Percentiles rank a stretch among this genome's conserved stretches.
Conservation (phyloP, 352 stramenopile genomes). For the Globisporangium lucens region DNA sequence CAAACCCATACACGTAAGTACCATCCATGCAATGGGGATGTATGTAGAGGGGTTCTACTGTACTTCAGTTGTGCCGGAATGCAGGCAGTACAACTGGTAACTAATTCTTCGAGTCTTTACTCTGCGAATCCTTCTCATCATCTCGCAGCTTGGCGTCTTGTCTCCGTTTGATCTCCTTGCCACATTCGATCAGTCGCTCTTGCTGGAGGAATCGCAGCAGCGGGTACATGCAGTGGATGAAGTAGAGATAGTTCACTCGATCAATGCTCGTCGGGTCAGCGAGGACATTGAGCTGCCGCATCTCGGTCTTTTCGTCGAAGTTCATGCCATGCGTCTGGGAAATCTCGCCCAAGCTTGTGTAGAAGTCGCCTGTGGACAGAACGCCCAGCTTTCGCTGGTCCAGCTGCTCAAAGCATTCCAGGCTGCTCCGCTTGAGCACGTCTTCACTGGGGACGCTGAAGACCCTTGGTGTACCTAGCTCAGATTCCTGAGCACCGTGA, state of each 20-base stretch:
- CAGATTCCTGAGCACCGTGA: slow-evolving; percentile 17
- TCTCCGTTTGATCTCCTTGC: slow-evolving; percentile 7
- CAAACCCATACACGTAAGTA: too few relatives aligned
- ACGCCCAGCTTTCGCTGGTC: slow-evolving; percentile 34
- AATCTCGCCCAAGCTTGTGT: slow-evolving; percentile 26
- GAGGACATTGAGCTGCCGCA: slow-evolving; percentile 32
- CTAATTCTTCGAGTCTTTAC: slow-evolving; percentile 7
- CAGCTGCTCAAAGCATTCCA: slow-evolving; percentile 32
- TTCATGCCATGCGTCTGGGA: slow-evolving; percentile 17
- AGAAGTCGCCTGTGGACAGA: slow-evolving; percentile 36
- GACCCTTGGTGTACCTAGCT: slow-evolving; percentile 1
- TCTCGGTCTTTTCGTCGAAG: slow-evolving; percentile 22
- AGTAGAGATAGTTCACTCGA: slow-evolving; percentile 58
- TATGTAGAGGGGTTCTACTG: too few relatives aligned
- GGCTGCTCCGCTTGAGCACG: slow-evolving; percentile 25
- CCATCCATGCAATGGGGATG: too few relatives aligned
- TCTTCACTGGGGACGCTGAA: slow-evolving; percentile 24
- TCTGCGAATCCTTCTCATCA: not conserved
- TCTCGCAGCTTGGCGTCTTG: not conserved
- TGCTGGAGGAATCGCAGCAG: slow-evolving; percentile 36
- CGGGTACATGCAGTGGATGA: slow-evolving; percentile 52
- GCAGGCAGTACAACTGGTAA: not conserved
- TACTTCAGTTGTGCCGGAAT: too few relatives aligned
- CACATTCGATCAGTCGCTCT: slow-evolving; percentile 13
- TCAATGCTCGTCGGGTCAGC: slow-evolving; percentile 44